Conservation (phyloP, 176 grass and related monocot species). For the Thalia dealbata region DNA sequence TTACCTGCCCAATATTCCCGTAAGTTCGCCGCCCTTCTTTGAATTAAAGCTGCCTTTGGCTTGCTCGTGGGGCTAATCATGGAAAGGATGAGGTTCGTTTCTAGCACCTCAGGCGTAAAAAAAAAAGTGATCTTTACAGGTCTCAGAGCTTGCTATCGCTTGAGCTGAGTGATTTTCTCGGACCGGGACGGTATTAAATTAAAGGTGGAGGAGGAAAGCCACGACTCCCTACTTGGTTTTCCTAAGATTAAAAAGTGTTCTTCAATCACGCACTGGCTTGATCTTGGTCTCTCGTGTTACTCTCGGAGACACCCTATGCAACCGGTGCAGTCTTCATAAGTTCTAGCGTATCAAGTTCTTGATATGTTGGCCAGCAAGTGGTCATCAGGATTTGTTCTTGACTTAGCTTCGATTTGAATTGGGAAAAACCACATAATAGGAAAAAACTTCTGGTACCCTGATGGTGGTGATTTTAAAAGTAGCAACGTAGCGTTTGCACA, state of each 20-base stretch:
- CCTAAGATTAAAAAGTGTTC: background rate
- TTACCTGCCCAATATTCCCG: conserved; percentile 57
- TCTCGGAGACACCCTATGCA: background rate
- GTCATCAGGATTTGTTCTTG: too few species aligned
- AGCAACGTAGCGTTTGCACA: background rate
- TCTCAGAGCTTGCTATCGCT: background rate
- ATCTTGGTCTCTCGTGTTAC: background rate
- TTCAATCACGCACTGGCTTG: background rate
- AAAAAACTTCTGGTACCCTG: background rate
- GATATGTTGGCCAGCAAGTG: too few species aligned
- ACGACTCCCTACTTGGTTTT: too few species aligned
- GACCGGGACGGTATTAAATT: too few species aligned
- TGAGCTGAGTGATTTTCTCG: background rate
- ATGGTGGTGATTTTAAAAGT: background rate
- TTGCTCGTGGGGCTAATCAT: background rate
- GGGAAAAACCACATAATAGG: background rate
- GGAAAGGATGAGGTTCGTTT: too few species aligned
- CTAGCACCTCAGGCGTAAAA: background rate
- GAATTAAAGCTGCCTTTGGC: background rate
- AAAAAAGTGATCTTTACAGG: background rate
- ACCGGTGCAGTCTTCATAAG: background rate
- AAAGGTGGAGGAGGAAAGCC: too few species aligned
- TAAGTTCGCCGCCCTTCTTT: conserved; percentile 22
- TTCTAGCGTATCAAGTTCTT: background rate
- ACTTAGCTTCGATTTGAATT: background rate